These are phyloP conservation scores for Populus deltoides DNA, from an alignment of 345 rosid species.

Conservation along the genomic window DNA sequence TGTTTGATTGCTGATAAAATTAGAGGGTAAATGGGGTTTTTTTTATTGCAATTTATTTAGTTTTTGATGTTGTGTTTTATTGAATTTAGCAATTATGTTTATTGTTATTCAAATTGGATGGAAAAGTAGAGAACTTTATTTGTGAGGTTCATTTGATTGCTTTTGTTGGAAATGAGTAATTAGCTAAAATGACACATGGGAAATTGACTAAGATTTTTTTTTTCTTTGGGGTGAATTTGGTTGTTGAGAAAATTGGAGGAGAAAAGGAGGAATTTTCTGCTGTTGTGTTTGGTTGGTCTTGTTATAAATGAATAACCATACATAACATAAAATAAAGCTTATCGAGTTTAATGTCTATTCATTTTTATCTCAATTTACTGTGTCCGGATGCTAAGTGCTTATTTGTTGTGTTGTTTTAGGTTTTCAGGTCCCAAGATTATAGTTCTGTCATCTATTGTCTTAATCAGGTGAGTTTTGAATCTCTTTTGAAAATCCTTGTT, in stretches of 20 bases:
- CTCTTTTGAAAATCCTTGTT: not conserved
- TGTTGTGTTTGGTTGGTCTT: not conserved
- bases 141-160: not conserved
- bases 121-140: not conserved
- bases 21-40: not conserved
- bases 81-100: too few species aligned
- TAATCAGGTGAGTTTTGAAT: slow-evolving; percentile 45
- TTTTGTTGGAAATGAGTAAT: not conserved
- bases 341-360: not conserved
- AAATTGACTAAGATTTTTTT: not conserved
- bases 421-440: slow-evolving; percentile 94
- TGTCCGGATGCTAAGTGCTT: not conserved
- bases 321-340: too few species aligned
- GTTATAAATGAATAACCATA: not conserved
- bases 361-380: not conserved
- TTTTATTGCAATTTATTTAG: not conserved
- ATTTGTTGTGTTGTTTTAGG: slow-evolving; percentile 31
- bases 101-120: too few species aligned
- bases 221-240: not conserved
- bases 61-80: not conserved
- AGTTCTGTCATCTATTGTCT: slow-evolving; percentile 76
- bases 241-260: slow-evolving; percentile 1
- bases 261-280: not conserved
- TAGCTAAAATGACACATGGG: not conserved
- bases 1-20: not conserved